Base-by-base conservation (phyloP, 78 protist species). In the Polysphondylium violaceum region DNA sequence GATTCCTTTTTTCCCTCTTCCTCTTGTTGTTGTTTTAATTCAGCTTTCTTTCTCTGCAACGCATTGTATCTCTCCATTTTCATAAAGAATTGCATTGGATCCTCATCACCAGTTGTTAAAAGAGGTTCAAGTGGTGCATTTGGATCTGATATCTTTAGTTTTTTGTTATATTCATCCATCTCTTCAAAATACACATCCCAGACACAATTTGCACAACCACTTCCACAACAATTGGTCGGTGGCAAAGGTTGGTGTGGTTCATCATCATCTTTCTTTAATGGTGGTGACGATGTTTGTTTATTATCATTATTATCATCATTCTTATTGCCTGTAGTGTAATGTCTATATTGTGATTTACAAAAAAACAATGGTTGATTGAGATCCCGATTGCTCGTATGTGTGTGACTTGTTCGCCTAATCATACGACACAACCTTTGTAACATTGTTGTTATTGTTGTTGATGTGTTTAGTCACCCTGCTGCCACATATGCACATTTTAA, bases 11-110 rank as follows among this genome's bases (percentile, higher is more conserved):
- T 19, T 64, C 36, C n/a, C 4, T 7, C 14, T 36, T 16, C n/a
- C 36, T 23, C 58, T 43, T 17, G 23, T 47, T 77, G 50, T 44
- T 44, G 23, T 64, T 47, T n/a, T 64, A 25, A 17, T 36, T 60
- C 41, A 64, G 14, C 29, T 68, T 81, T 53, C 29, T 40, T 53
- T 68, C 68, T 71, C 40, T 53, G 14, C 58, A 81, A 23, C 40
- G 89, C 74, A 64, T 65, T 65, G 21, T 47, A 67, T 41, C 76
- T 29, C n/a, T 67, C 89, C 89, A 79, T 79, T 44, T 79, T 79
- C 74, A 79, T 65, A 71, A 79, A 79, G 76, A 40, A 79, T 67
- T 79, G 89, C 89, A 79, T 79, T 19, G 89, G 89, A 41, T 79
- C 89, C 55, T 79, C 89, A 25, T 67, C 43, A 53, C 68, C 68